A percentile compares a stretch with the other conserved stretches of the same genome.
Conservation (phyloP, 1,284 basidiomycete genomes). For the Rhodotorula sp. region DNA sequence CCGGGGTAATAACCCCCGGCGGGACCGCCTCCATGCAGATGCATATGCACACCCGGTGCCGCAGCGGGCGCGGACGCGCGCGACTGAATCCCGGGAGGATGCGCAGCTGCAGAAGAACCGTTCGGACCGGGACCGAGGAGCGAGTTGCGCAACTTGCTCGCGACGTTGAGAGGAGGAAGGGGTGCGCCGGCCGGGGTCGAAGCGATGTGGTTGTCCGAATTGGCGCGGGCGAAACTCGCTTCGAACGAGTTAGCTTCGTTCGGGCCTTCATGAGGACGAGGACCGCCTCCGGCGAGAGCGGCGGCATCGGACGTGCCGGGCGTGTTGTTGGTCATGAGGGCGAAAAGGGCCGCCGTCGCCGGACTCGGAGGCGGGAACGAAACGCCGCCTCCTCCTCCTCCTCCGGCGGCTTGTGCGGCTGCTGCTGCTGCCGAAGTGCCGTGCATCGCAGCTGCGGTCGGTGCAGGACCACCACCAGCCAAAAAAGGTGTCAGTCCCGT, state of each 20-base stretch:
- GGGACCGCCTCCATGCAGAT: background rate
- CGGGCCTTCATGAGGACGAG: slow-evolving; percentile 37
- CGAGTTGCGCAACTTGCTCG: slow-evolving; percentile 11
- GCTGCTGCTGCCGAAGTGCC: slow-evolving; percentile 62
- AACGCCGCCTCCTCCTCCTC: too few species aligned
- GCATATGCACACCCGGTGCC: background rate
- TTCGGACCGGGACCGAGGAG: slow-evolving; percentile 2
- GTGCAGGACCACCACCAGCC: background rate
- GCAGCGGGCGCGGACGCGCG: background rate
- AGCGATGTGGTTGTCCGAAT: slow-evolving; percentile 15
- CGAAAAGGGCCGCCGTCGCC: slow-evolving; percentile 86
- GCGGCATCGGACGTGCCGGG: slow-evolving; percentile 49
- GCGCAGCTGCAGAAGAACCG: slow-evolving; percentile 1
- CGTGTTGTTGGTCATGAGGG: slow-evolving; percentile 75
- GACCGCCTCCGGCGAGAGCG: slow-evolving; percentile 27
- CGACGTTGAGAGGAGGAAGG: background rate
- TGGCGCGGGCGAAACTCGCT: slow-evolving; percentile 38
- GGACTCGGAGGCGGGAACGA: slow-evolving; percentile 82
- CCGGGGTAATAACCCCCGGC: background rate
- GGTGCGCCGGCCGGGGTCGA: background rate
- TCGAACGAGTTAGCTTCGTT: slow-evolving; percentile 42
- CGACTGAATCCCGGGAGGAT: slow-evolving; percentile 1
- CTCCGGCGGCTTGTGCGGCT: slow-evolving; percentile 48
- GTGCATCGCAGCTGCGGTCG: slow-evolving; percentile 44
- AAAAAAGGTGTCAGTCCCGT: slow-evolving; percentile 42